Evolutionary conservation across 768 basidiomycete genomes (phyloP).

Genomic region (Leccinum rimulosum): DNA sequence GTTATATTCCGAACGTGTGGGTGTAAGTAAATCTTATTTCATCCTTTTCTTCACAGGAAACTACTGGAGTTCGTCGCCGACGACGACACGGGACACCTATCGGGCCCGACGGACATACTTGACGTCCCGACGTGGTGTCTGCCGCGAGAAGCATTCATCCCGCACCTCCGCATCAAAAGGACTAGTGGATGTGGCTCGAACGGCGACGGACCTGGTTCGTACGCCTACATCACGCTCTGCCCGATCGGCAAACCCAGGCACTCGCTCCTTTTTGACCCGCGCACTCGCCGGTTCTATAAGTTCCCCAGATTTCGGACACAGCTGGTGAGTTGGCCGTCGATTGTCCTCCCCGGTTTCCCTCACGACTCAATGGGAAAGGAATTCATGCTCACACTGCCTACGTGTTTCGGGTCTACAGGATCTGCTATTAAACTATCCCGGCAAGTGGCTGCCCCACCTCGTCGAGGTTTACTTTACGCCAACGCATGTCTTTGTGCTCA

Average conservation of each 20-base stretch:
- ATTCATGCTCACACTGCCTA: neutral
- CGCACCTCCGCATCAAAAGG: conserved; percentile 8
- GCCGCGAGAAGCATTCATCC: conserved; percentile 11
- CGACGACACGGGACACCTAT: conserved; percentile 15
- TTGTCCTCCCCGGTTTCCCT: neutral
- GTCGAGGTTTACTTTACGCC: conserved; percentile 14
- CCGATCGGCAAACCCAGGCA: conserved; percentile 10
- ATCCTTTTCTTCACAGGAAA: conserved; percentile 5
- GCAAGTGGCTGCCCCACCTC: conserved; percentile 20
- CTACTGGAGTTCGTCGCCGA: conserved; percentile 19
- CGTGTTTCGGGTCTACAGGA: conserved; percentile 4
- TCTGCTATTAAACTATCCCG: conserved; percentile 15
- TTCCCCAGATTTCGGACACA: conserved; percentile 19
- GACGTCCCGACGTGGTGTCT: conserved; percentile 16
- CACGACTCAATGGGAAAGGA: neutral
- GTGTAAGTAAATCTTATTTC: neutral
- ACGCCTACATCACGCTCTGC: conserved; percentile 15
- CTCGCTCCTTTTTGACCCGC: conserved; percentile 16
- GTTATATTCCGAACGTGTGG: neutral
- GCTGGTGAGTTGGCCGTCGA: conserved; percentile 2
- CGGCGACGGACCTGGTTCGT: conserved; percentile 10
- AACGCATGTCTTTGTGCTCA: conserved; percentile 19
- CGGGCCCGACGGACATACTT: conserved; percentile 6
- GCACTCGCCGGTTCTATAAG: conserved; percentile 18
- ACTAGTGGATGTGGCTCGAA: neutral